phyloP scores from a whole-genome alignment of 306 rosid species.

The Dicorynia guianensis region DNA sequence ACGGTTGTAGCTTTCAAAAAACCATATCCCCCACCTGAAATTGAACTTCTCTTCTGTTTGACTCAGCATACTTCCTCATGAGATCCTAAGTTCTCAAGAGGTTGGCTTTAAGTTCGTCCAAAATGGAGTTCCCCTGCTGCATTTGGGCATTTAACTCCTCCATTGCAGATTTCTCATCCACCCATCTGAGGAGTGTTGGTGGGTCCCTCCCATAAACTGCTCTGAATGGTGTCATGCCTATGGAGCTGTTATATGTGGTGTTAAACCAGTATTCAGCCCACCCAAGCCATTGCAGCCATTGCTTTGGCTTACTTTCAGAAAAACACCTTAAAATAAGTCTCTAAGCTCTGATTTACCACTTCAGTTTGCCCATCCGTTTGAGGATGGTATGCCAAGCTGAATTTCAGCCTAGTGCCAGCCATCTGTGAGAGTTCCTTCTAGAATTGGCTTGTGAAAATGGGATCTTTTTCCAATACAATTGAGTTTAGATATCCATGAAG shows the following conservation, averaged over 20 bases:
- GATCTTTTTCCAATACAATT: neutral
- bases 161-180: too few relatives aligned
- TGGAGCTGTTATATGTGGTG: too few relatives aligned
- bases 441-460: neutral
- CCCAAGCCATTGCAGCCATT: too few relatives aligned
- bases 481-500: neutral
- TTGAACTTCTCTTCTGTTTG: neutral
- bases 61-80: neutral
- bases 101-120: neutral
- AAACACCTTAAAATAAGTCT: too few relatives aligned
- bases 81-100: neutral
- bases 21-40: neutral
- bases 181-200: too few relatives aligned
- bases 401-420: neutral
- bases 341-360: too few relatives aligned
- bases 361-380: neutral
- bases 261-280: too few relatives aligned
- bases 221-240: too few relatives aligned
- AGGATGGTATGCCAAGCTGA: neutral
- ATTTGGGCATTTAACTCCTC: too few relatives aligned
- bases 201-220: too few relatives aligned
- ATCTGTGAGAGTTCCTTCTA: neutral
- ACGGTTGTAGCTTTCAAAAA: neutral
- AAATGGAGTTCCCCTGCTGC: neutral
- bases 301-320: too few relatives aligned